Conservation (phyloP, 768 basidiomycete genomes). For the Phallus indusiatus region DNA sequence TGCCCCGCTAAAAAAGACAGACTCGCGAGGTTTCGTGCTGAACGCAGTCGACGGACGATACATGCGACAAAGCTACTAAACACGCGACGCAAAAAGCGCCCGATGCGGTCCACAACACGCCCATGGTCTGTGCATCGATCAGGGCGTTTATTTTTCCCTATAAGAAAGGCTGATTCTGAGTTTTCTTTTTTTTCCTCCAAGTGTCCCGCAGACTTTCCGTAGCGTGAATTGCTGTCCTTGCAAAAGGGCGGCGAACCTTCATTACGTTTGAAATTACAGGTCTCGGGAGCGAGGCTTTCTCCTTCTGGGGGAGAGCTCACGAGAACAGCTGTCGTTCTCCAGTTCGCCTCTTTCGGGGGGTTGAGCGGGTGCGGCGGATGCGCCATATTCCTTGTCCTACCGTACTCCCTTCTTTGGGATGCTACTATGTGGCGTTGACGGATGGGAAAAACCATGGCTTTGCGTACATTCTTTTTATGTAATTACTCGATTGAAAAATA, state of each 20-base stretch:
- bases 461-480: constrained; percentile 4
- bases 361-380: constrained; percentile 7
- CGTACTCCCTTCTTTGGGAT: constrained; percentile 1
- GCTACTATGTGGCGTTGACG: constrained; percentile 9
- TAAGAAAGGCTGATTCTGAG: neutral
- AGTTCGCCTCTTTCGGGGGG: constrained; percentile 6
- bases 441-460: constrained; percentile 10
- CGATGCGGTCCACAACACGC: neutral
- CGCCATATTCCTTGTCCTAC: constrained; percentile 10
- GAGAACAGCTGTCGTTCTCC: constrained; percentile 7
- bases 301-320: constrained; percentile 4
- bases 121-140: neutral
- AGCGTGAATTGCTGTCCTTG: constrained; percentile 5
- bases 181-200: neutral
- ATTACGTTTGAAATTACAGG: constrained; percentile 6
- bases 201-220: constrained; percentile 8
- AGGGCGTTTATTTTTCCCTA: neutral
- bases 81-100: too few species aligned
- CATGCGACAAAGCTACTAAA: too few species aligned
- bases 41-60: constrained; percentile 6
- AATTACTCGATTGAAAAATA: too few species aligned
- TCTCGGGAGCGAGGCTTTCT: constrained; percentile 8
- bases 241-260: neutral
- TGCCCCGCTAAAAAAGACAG: constrained; percentile 59
- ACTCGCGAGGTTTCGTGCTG: constrained; percentile 39